Conservation (phyloP, 441 rosid species). For the Erodium moschatum region DNA sequence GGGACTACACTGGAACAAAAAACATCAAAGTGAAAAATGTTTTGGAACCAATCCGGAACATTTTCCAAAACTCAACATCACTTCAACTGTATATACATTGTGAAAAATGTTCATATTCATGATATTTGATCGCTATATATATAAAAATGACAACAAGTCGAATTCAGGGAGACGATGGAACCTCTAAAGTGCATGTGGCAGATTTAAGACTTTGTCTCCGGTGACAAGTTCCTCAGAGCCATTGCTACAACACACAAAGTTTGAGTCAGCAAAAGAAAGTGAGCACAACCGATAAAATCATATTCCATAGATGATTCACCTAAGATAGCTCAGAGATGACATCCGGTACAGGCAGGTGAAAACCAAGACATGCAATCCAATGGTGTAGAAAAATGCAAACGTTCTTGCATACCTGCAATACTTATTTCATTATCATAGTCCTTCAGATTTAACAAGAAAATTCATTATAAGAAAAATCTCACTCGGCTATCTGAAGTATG, state of each 20-base stretch:
- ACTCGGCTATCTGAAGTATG: too few relatives aligned
- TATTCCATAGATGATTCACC: constrained; percentile 31
- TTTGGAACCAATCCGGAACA: not conserved
- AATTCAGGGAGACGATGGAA: not conserved
- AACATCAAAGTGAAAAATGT: too few relatives aligned
- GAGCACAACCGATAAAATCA: not conserved
- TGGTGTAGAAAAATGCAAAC: constrained; percentile 87
- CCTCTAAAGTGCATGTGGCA: not conserved
- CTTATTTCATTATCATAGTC: not conserved
- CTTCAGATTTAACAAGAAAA: too few relatives aligned
- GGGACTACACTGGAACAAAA: too few relatives aligned
- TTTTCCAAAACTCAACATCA: not conserved
- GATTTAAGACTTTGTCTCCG: not conserved
- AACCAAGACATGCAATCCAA: constrained; percentile 73
- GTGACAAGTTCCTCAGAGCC: not conserved
- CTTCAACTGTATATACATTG: not conserved
- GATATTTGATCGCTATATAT: not conserved
- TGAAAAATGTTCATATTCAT: not conserved
- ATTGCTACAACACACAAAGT: not conserved
- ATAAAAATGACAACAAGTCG: not conserved
- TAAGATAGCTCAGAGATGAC: constrained; percentile 46
- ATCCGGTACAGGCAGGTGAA: constrained; percentile 78
- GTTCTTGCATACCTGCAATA: constrained; percentile 48
- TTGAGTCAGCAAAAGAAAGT: not conserved
- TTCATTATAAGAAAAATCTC: too few relatives aligned